Evolutionary conservation across 140 eudicot species (phyloP), one percentile per base, ranked within the genome.

Genomic region (Senecio squalidus): DNA sequence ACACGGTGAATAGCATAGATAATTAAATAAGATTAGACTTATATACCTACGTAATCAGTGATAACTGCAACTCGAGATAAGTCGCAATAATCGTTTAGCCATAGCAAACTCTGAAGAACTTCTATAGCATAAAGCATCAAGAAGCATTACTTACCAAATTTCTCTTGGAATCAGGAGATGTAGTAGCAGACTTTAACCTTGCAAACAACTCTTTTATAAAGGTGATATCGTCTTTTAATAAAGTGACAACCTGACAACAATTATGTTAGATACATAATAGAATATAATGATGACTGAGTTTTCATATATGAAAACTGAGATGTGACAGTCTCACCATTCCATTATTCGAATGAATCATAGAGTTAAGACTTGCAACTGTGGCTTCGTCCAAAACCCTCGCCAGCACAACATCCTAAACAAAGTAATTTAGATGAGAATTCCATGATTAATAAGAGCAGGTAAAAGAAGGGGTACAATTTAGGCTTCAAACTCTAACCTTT

Each of bases 281-380:
- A n/a, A n/a, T n/a, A 45, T 14, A 34, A 65, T 16, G 25, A 74
- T 6, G 46, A 41, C 11, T 10, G 9, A 74, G 26, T 18, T 25
- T 36, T 33, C 23, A 41, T 43, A 25, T 1, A 64, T 26, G 44
- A 31, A 43, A 26, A 36, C 10, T 9, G 11, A 28, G 26, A 50
- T n/a, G 18, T 25, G 20, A 55, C 15, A 25, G 55, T 65, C 86
- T 80, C 66, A 91, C 98, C 72, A 73, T 50, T 54, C 95, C 96
- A 75, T 91, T 86, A 66, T 91, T 91, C 44, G 98, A 89, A 71
- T 83, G 98, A 45, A 91, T 74, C 62, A 91, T 87, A 48, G 94
- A 80, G 73, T 79, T 91, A 38, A 91, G 76, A 76, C 77, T 86
- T 46, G 91, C 95, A 66, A 73, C 55, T 36, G 86, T 75, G 34